These are phyloP conservation scores for Arabidopsis thaliana DNA, from an alignment of 345 rosid genomes.

Conservation along the genomic window DNA sequence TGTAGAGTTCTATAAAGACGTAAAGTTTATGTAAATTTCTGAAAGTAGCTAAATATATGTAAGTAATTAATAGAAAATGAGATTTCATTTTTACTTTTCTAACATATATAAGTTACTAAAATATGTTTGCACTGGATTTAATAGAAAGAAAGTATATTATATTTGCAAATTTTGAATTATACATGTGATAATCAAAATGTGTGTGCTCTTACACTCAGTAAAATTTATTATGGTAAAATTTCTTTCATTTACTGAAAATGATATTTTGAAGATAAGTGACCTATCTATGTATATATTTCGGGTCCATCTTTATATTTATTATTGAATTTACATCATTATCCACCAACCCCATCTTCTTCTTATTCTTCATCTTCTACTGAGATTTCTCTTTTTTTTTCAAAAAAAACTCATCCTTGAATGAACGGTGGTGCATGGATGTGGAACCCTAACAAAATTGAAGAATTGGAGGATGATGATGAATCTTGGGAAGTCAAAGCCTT, in stretches of 20 bases:
- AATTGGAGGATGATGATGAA: constrained; percentile 64
- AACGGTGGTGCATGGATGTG: constrained; percentile 61
- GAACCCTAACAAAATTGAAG: constrained; percentile 60
- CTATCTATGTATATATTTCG: constrained; percentile 28
- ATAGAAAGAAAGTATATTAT: background rate
- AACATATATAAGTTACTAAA: constrained; percentile 5
- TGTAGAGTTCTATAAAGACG: background rate
- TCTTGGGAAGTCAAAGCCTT: constrained; percentile 97
- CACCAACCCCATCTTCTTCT: constrained; percentile 44
- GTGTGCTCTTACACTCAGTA: background rate
- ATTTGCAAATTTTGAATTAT: background rate
- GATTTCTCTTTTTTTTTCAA: constrained; percentile 16
- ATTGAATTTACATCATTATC: constrained; percentile 43
- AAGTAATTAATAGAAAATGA: constrained; percentile 7
- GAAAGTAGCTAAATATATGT: background rate
- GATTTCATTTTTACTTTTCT: background rate
- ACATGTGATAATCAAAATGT: background rate
- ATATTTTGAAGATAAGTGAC: constrained; percentile 31
- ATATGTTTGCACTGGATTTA: background rate
- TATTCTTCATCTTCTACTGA: constrained; percentile 21
- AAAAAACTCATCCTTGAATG: constrained; percentile 35
- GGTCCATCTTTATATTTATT: constrained; percentile 43
- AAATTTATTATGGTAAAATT: background rate
- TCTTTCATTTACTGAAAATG: constrained; percentile 28
- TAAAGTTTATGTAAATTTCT: constrained; percentile 9